Percentiles rank a stretch among this genome's conserved stretches.
Conservation (phyloP, 2,329 filamentous ascomycete species). For the Cladosporium sp. region DNA sequence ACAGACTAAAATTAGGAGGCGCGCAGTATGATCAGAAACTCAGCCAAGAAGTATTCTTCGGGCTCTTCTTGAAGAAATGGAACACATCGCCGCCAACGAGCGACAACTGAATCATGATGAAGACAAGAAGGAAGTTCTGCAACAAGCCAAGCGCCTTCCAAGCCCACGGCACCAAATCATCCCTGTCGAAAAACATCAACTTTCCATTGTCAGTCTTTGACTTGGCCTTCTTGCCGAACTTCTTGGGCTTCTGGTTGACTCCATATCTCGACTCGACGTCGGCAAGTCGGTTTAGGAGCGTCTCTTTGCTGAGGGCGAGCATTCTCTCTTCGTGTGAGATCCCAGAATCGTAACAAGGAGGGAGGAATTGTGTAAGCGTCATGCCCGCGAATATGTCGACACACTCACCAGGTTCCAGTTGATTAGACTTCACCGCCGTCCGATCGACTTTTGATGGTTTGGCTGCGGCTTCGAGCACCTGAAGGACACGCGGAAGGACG, state of each 20-base stretch:
- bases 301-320: not conserved
- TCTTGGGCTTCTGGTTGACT: not conserved
- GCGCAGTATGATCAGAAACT: not conserved
- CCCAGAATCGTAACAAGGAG: not conserved
- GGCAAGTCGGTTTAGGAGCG: not conserved
- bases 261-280: not conserved
- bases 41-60: not conserved
- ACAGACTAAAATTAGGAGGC: not conserved
- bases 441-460: not conserved
- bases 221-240: not conserved
- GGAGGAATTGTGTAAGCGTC: not conserved
- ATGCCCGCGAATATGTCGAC: not conserved
- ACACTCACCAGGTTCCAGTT: no score
- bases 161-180: not conserved
- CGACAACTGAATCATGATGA: not conserved
- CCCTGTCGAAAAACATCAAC: not conserved
- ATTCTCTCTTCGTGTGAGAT: not conserved
- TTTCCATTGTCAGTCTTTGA: not conserved
- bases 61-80: not conserved
- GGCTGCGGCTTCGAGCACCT: not conserved
- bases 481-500: not conserved
- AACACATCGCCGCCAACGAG: not conserved
- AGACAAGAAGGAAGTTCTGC: not conserved
- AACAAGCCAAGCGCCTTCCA: not conserved
- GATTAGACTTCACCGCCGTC: no score